Conservation (phyloP, 176 grass and related monocot genomes). For the Aegilops bicornis region DNA sequence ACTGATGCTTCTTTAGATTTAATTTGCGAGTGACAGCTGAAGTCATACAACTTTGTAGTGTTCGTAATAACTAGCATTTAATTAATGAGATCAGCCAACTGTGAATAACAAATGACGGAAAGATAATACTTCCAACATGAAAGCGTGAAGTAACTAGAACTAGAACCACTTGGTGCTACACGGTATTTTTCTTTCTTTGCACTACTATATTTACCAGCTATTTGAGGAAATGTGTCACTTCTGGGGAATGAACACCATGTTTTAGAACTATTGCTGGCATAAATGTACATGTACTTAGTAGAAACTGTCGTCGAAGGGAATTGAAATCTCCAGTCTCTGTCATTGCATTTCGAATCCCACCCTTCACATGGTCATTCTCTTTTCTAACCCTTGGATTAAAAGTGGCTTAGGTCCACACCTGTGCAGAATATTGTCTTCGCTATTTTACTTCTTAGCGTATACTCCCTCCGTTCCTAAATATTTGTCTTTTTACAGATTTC, state of each 20-base stretch:
- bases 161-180: neutral
- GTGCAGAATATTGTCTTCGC: neutral
- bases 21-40: neutral
- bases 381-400: neutral
- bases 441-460: neutral
- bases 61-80: neutral
- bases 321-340: neutral
- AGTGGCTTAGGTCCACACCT: neutral
- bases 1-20: neutral
- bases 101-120: neutral
- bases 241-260: neutral
- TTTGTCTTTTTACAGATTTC: no score
- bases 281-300: neutral
- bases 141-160: constrained; percentile 8
- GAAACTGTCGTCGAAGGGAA: neutral
- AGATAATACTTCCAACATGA: neutral
- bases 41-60: neutral
- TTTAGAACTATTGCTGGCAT: neutral
- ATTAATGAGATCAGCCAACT: neutral
- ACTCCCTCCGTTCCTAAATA: neutral
- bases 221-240: constrained; percentile 3
- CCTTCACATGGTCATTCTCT: neutral
- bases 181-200: neutral
- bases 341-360: neutral
- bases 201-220: neutral